Conservation (phyloP, 257 asterid genomes). For the Datura wrightii region DNA sequence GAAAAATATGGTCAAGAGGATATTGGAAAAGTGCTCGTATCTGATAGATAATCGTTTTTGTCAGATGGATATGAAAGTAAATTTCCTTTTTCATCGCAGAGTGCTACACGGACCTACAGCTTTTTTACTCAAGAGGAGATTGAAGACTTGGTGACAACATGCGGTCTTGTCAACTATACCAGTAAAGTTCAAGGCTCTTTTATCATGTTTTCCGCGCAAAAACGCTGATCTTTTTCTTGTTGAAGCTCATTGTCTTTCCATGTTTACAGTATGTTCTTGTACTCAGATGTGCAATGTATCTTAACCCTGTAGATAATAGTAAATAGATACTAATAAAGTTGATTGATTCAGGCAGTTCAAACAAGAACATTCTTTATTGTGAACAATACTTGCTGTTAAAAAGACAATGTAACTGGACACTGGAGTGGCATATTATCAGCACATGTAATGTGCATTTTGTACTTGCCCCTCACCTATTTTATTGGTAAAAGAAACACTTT, state of each 20-base stretch:
- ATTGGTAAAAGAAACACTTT: neutral
- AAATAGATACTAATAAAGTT: neutral
- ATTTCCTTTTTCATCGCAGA: constrained; percentile 44
- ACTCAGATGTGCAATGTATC: neutral
- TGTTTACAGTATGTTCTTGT: too few relatives aligned
- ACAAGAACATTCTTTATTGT: neutral
- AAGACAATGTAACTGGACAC: neutral
- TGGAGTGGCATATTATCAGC: neutral
- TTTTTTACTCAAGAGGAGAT: constrained; percentile 78
- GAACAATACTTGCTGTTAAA: neutral
- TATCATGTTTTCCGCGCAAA: constrained; percentile 86
- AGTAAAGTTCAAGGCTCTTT: constrained; percentile 71
- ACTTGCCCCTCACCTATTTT: neutral
- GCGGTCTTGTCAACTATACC: constrained; percentile 78
- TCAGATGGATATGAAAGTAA: neutral
- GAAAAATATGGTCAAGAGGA: neutral
- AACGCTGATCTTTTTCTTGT: constrained; percentile 51
- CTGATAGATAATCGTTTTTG: neutral
- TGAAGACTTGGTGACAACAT: constrained; percentile 74
- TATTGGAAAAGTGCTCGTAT: neutral
- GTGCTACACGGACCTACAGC: constrained; percentile 51
- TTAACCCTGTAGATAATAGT: neutral
- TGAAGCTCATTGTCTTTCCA: neutral
- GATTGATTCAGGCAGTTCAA: neutral
- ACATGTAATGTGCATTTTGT: neutral